Evolutionary conservation across 176 grass and related monocot genomes (phyloP), one percentile per base, ranked within the genome.

Genomic region (Pontederia crassipes): DNA sequence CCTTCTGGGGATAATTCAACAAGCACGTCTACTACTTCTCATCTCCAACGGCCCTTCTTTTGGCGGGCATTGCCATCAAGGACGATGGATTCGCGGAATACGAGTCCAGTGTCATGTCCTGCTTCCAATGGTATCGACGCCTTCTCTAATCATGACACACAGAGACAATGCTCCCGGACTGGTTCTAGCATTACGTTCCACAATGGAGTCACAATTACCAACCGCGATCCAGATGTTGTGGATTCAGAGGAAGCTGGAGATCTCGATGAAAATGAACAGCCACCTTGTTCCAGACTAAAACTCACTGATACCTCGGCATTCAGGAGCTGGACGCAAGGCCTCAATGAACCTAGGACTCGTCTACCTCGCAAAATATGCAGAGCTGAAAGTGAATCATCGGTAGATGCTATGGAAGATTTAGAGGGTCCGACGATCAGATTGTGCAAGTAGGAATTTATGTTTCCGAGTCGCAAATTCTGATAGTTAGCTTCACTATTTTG

Each of bases 401-500:
- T 65, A 35, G 49, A 2, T 2, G 6, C 17, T 15, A 54, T 18
- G 1, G 71, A 79, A 26, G 84, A 88, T 29, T 67, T 47, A 9
- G 87, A 90, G 66, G 59, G 72, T 32, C 83, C 80, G 57, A 77
- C 70, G 59, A 85, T 83, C 59, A 82, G 78, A 74, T 79, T 96
- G 56, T 90, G 81, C 75, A 64, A 90, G 52, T 90, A 80, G 79
- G 32, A 7, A 40, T 40, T 24, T 1, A 7, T 40, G 32, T 40
- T 10, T 3, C 17, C 10, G 9, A 1, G 9, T 17, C n/a, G 2
- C 17, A 10, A 18, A 2, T 20, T 56, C 15, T 10, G 54, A 20
- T 20, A 40, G 4, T 40, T 40, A 2, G 54, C 17, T n/a, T 18
- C 17, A 56, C 17, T 20, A 20, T 17, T 52, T 3, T 7, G 32